Base-by-base conservation (phyloP, 176 grass and related monocot genomes). In the Thinopyrum elongatum region DNA sequence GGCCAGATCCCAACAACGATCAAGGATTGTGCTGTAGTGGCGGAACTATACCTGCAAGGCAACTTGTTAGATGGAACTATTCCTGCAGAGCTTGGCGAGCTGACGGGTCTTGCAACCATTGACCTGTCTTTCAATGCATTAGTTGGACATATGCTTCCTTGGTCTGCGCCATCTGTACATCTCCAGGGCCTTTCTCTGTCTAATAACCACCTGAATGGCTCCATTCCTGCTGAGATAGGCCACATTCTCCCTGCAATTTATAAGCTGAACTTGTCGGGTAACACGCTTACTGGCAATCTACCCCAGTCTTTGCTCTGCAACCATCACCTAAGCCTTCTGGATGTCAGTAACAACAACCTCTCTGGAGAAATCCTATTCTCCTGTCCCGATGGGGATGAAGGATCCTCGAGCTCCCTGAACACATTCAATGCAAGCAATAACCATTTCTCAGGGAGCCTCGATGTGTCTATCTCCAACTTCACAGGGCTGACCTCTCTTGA, bases 341-440 rank as follows among this genome's bases (percentile, higher is more conserved):
- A 97, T 79, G 76, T 97, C 28, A 97, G 95, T 77, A 72, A 85
- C 70, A 97, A 97, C 70, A 84, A 77, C 28, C 82, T 97, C 51
- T 93, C 63, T 75, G 92, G 95, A 76, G 55, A 84, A 68, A 89
- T 97, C 47, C 87, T 87, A 21, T 90, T 91, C 21, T 72, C 82
- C 41, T 78, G 65, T 71, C 65, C 84, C 21, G 78, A 39, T 10
- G 19, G 33, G 17, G 68, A 84, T n/a, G 36, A 70, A 77, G 46
- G 27, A 34, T 65, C 57, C 31, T 36, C 4, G 15, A 94, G 82
- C 41, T 72, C 85, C 51, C 75, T 97, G 38, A 44, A 91, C 10
- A 86, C 88, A 57, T 91, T 97, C 70, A 97, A 94, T 87, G 95
- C 90, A 80, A 94, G 92, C 81, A 88, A 78, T 58, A 97, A 97